Conservation (phyloP, 208 protist species). For the Trypanosomatidae sp. region DNA sequence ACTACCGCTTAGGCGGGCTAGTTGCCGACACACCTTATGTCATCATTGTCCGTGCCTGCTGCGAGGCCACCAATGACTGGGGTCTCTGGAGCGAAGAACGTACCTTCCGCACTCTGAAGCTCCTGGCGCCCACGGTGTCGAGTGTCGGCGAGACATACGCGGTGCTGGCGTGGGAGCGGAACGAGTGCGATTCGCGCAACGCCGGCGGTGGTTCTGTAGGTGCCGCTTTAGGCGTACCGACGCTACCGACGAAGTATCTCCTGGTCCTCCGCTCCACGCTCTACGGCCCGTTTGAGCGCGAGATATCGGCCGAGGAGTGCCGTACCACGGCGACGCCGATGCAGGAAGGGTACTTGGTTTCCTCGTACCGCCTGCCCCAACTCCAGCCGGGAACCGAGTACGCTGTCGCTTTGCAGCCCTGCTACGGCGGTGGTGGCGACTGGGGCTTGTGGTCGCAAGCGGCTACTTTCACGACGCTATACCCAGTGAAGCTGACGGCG, state of each 20-base stretch:
- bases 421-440: slow-evolving; percentile 64
- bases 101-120: slow-evolving; percentile 59
- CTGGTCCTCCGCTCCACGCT: slow-evolving; percentile 27
- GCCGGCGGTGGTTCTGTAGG: slow-evolving; percentile 4
- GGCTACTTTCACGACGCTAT: slow-evolving; percentile 63
- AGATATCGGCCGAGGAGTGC: slow-evolving; percentile 28
- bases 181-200: slow-evolving; percentile 30
- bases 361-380: slow-evolving; percentile 52
- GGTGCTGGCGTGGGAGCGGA: slow-evolving; percentile 66
- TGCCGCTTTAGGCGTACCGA: slow-evolving; percentile 3
- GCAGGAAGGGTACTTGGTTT: slow-evolving; percentile 1
- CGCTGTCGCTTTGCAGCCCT: slow-evolving; percentile 79
- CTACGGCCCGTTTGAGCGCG: slow-evolving; percentile 23
- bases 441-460: slow-evolving; percentile 86
- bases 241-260: slow-evolving; percentile 34
- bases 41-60: slow-evolving; percentile 77
- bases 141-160: slow-evolving; percentile 82
- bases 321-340: neutral
- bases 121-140: slow-evolving; percentile 48
- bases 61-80: slow-evolving; percentile 62
- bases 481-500: slow-evolving; percentile 42
- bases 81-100: slow-evolving; percentile 87
- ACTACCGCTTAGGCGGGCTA: slow-evolving; percentile 59
- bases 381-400: slow-evolving; percentile 75
- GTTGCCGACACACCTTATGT: slow-evolving; percentile 74